phyloP scores from a whole-genome alignment of 1,284 basidiomycete species.

The Malassezia sympodialis region DNA sequence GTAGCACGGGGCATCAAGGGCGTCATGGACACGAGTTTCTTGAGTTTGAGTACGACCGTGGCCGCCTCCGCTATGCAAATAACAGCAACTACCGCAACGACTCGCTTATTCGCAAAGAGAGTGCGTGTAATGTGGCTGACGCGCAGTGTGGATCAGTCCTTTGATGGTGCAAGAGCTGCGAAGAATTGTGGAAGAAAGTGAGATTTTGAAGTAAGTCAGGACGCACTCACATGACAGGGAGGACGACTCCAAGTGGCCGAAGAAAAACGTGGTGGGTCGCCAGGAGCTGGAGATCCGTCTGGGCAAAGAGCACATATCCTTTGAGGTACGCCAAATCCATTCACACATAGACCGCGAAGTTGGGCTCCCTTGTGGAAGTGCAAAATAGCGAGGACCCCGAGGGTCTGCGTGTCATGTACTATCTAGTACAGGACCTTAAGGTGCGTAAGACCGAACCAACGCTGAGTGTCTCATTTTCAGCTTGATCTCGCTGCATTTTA shows the following conservation, averaged over 20 bases:
- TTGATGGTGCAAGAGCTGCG: slow-evolving; percentile 86
- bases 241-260: slow-evolving; percentile 95
- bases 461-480: slow-evolving; percentile 88
- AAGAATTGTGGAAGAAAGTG: slow-evolving; percentile 83
- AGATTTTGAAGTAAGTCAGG: slow-evolving; percentile 73
- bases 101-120: slow-evolving; percentile 93
- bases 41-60: slow-evolving; percentile 95
- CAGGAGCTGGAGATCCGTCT: slow-evolving; percentile 92
- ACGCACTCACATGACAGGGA: slow-evolving; percentile 58
- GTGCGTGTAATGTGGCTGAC: slow-evolving; percentile 50
- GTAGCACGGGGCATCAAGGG: slow-evolving; percentile 43
- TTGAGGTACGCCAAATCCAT: slow-evolving; percentile 65
- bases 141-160: slow-evolving; percentile 81
- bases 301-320: slow-evolving; percentile 90
- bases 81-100: slow-evolving; percentile 99
- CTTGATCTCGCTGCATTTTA: slow-evolving; percentile 93
- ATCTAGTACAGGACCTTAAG: slow-evolving; percentile 92
- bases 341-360: slow-evolving; percentile 75
- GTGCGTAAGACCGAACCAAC: slow-evolving; percentile 50
- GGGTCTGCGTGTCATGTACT: slow-evolving; percentile 95
- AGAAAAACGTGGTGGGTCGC: slow-evolving; percentile 94
- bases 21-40: slow-evolving; percentile 58
- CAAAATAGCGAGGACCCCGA: slow-evolving; percentile 95
- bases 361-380: slow-evolving; percentile 89
- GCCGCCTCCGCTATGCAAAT: slow-evolving; percentile 91